Evolutionary conservation across 208 protist genomes (phyloP), one percentile per base, ranked within the genome.

Genomic region (Crithidia thermophila): DNA sequence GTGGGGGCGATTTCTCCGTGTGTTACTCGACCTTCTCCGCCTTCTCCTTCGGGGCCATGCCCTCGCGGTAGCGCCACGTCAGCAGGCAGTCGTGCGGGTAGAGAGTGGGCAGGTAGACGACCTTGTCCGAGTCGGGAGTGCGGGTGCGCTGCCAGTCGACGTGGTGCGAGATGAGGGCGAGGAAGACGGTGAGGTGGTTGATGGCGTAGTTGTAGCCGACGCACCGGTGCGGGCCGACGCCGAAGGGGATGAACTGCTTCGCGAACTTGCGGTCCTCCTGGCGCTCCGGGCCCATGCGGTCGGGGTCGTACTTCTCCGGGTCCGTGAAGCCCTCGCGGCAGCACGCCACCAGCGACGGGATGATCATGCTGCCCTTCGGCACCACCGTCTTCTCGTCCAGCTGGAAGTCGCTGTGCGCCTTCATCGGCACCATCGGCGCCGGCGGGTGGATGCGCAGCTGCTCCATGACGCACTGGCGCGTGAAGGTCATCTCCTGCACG

Each of bases 131-230:
- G 67, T 89, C 79, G 20, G 82, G 75, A 2, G 93, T 97, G 64
- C 79, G 85, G 31, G 61, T 84, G 58, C 91, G 91, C 42, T 83
- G 78, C 90, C 90, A 96, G 56, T 95, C 76, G 6, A 67, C 28
- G 47, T 80, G 59, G 74, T 89, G 86, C 6, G 91, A 59, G 39
- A 93, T 72, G 49, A 94, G 73, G 2, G 88, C 90, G 14, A 97
- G 60, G 79, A 91, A 98, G 23, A 93, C 81, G 56, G 85, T 95
- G 27, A 98, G 77, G 77, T 98, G 95, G 70, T 97, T 97, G 62
- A 97, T 97, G 56, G 93, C 94, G 61, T 98, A 97, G 82, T 98
- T 94, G 73, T 91, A 91, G 25, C 95, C 95, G 31, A 97, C 81
- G 75, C 95, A 98, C 60, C 87, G 88, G 77, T 98, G 94, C 18